Evolutionary conservation across 352 stramenopile genomes (phyloP), one percentile per base, ranked within the genome.

Genomic region (Pilasporangium apinafurcum): DNA sequence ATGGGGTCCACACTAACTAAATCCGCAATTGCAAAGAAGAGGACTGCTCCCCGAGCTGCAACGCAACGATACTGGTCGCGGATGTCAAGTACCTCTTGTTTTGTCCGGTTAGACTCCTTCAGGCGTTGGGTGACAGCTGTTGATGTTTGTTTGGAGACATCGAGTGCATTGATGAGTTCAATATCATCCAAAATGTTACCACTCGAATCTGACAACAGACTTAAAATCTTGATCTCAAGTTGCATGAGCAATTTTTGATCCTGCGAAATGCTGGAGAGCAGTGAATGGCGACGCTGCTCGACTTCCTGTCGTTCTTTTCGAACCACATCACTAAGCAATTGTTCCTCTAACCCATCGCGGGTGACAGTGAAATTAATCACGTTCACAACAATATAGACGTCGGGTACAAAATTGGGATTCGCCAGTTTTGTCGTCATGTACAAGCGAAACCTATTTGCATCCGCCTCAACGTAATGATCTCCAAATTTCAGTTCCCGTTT

Each of bases 311-410:
- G 59, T 35, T 97, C 90, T 50, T 82, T 64, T 16, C 71, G 62
- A 8, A 97, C 86, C 1, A 97, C 88, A 22, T 87, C 79, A 22
- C 85, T 84, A 8, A 97, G 60, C 10, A 97, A 50, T 55, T 97
- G 90, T 16, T 93, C 81, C 26, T 95, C 80, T 10, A 97, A 62
- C 1, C 90, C 90, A 3, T 90, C 75, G n/a, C 71, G 70, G 1
- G 88, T 97, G 20, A 97, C 89, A 0, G 80, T 95, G 44, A 97
- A 97, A 49, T 97, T 97, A 42, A 97, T 94, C 4, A 97, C 65
- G 36, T 87, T 96, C 22, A 96, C 84, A 40, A 88, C 89, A 42
- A 97, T 95, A 47, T 86, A 97, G 7, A 97, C 69, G 29, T 97
- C 90, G 5, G 90, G 88, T 0, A 81, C 51, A 45, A 97, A 97